Conservation (phyloP, 352 stramenopile genomes). For the Phytopythium helicoides region DNA sequence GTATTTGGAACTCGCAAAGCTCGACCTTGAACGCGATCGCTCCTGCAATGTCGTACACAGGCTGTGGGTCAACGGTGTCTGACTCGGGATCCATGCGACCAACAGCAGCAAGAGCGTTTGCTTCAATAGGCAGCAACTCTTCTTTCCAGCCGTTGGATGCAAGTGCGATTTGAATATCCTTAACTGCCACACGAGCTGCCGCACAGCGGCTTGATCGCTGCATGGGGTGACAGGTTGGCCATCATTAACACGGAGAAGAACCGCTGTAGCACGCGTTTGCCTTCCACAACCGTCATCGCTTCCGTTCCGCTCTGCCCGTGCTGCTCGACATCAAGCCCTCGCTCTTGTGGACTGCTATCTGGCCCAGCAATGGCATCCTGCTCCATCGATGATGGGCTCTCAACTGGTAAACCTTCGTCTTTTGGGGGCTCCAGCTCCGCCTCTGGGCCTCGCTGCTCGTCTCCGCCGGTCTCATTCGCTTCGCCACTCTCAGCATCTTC, state of each 20-base stretch:
- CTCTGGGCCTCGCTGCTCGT: no score
- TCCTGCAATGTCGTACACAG: slow-evolving; percentile 18
- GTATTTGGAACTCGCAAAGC: slow-evolving; percentile 48
- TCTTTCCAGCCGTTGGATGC: slow-evolving; percentile 2
- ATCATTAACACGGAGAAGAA: slow-evolving; percentile 26
- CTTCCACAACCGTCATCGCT: neutral
- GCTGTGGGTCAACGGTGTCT: neutral
- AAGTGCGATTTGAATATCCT: slow-evolving; percentile 6
- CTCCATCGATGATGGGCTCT: no score
- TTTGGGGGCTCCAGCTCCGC: no score
- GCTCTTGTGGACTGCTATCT: no score
- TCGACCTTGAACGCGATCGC: slow-evolving; percentile 37
- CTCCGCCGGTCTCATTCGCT: no score
- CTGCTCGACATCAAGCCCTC: neutral
- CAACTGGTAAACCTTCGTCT: no score
- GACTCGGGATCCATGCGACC: slow-evolving; percentile 1
- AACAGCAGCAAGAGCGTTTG: neutral
- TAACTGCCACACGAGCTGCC: neutral
- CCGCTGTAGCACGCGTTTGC: slow-evolving; percentile 11
- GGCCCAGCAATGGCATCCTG: no score
- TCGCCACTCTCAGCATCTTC: neutral
- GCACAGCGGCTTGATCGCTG: slow-evolving; percentile 7
- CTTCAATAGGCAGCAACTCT: slow-evolving; percentile 12
- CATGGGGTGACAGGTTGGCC: slow-evolving; percentile 12
- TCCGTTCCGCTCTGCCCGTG: neutral